Evolutionary conservation across 75 land plant genomes (phyloP).

Genomic region (Ceratopteris richardii): DNA sequence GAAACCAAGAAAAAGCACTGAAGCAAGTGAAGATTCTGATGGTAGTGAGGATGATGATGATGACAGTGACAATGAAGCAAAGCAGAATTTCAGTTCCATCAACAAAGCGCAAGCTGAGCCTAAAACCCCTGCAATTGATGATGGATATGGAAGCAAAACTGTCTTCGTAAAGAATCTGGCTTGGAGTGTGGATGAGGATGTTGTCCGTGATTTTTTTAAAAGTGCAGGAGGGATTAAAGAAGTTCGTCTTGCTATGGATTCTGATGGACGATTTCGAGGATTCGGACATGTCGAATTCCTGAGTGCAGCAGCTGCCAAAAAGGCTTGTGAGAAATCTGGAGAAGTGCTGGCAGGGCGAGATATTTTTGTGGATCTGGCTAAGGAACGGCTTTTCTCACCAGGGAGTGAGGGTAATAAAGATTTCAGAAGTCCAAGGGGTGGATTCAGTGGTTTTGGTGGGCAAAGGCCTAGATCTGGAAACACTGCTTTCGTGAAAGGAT

Average conservation of each 20-base stretch:
- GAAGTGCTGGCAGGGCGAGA: constrained; percentile 40
- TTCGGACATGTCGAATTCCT: constrained; percentile 86
- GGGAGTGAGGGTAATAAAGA: constrained; percentile 3
- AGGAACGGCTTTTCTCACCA: constrained; percentile 20
- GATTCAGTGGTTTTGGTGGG: constrained; percentile 5
- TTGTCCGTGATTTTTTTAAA: constrained; percentile 51
- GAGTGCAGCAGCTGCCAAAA: constrained; percentile 47
- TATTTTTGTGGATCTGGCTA: constrained; percentile 57
- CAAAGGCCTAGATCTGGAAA: constrained; percentile 18
- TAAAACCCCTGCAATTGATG: constrained; percentile 29
- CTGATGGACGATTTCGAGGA: constrained; percentile 50
- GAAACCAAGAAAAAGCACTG: constrained; percentile 37
- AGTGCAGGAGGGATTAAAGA: constrained; percentile 55
- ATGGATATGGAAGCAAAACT: constrained; percentile 60
- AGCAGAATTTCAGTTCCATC: too few species aligned
- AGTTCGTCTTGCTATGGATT: constrained; percentile 44
- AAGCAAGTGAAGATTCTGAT: constrained; percentile 5
- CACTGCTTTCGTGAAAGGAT: constrained; percentile 62
- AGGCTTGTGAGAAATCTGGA: constrained; percentile 63
- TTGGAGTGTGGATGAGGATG: constrained; percentile 30
- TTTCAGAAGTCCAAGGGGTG: neutral
- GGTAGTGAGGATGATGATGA: constrained; percentile 2
- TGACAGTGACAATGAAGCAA: too few species aligned
- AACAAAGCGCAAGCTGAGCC: constrained; percentile 20
- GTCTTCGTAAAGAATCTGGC: constrained; percentile 69